A percentile compares a stretch with the other conserved stretches of the same genome.
These are phyloP conservation scores for Fusarium hostae DNA, from an alignment of 2,329 filamentous ascomycete genomes.

Conservation along the genomic window DNA sequence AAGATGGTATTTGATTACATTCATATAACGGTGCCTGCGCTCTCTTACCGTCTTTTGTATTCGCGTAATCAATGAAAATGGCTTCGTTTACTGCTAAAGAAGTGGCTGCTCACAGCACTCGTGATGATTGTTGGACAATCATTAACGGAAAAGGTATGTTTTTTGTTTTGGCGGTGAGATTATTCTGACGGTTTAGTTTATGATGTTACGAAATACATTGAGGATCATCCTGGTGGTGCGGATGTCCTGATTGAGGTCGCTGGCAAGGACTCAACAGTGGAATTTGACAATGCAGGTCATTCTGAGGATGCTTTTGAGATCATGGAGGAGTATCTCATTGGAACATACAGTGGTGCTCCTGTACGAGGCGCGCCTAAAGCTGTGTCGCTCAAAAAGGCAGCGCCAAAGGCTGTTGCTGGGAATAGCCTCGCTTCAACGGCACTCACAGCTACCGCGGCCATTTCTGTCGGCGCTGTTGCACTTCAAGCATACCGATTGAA, in stretches of 20 bases:
- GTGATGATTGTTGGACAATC: constrained; percentile 63
- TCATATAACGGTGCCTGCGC: constrained; percentile 12
- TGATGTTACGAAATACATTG: constrained; percentile 65
- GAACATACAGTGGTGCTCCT: constrained; percentile 50
- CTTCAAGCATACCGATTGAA: constrained; percentile 29
- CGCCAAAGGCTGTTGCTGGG: constrained; percentile 26
- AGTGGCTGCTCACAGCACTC: constrained; percentile 61
- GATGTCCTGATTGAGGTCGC: constrained; percentile 82
- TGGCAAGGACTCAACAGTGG: constrained; percentile 81
- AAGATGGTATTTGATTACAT: constrained; percentile 14
- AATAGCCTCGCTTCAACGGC: background rate
- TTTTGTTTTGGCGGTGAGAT: background rate
- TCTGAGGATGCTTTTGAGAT: constrained; percentile 68
- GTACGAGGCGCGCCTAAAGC: constrained; percentile 17
- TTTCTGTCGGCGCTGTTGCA: constrained; percentile 19
- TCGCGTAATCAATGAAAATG: constrained; percentile 9
- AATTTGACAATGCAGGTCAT: constrained; percentile 87
- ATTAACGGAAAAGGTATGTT: constrained; percentile 66
- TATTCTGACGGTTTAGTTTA: constrained; percentile 58
- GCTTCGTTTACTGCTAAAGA: constrained; percentile 50
- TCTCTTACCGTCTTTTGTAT: background rate
- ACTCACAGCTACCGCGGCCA: constrained; percentile 14
- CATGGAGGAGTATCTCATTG: constrained; percentile 53
- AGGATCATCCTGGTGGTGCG: constrained; percentile 77
- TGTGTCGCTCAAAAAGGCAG: constrained; percentile 20